Evolutionary conservation across 768 basidiomycete species (phyloP).

Genomic region (Lactarius akahatsu): DNA sequence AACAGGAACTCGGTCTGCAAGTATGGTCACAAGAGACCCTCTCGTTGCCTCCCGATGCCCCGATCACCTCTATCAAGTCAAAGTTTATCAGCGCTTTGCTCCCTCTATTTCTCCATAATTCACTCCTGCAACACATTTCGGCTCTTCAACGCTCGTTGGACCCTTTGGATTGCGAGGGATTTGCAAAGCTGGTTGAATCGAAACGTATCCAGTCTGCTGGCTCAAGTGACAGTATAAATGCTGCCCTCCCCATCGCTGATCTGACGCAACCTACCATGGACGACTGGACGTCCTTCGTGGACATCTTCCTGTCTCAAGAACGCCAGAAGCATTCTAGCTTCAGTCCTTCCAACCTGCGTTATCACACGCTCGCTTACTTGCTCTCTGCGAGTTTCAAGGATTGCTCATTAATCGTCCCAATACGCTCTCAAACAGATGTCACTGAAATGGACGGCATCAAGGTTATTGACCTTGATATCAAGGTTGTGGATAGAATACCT

Average conservation of each 20-base stretch:
- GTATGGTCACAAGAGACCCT: constrained; percentile 22
- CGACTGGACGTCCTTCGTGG: constrained; percentile 67
- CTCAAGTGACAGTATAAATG: not conserved
- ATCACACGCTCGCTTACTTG: constrained; percentile 71
- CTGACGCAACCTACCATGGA: constrained; percentile 52
- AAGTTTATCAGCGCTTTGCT: constrained; percentile 52
- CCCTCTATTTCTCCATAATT: constrained; percentile 48
- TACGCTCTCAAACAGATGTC: constrained; percentile 36
- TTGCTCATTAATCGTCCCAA: constrained; percentile 70
- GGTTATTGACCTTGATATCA: constrained; percentile 86
- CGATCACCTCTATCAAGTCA: constrained; percentile 40
- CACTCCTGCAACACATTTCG: constrained; percentile 13
- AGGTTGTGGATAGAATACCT: constrained; percentile 59
- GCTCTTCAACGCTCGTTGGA: constrained; percentile 25
- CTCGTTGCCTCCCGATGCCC: constrained; percentile 8
- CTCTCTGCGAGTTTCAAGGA: constrained; percentile 97
- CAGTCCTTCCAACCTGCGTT: constrained; percentile 48
- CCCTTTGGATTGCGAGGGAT: constrained; percentile 25
- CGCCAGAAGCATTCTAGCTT: constrained; percentile 42
- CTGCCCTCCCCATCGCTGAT: not conserved
- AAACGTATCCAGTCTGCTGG: not conserved
- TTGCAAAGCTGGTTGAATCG: constrained; percentile 15
- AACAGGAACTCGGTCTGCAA: constrained; percentile 10
- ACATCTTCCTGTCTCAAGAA: constrained; percentile 47
- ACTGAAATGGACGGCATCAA: constrained; percentile 44